Evolutionary conservation across 2,329 filamentous ascomycete genomes (phyloP), one percentile per base, ranked within the genome.

Genomic region (Colletotrichum simmondsii): DNA sequence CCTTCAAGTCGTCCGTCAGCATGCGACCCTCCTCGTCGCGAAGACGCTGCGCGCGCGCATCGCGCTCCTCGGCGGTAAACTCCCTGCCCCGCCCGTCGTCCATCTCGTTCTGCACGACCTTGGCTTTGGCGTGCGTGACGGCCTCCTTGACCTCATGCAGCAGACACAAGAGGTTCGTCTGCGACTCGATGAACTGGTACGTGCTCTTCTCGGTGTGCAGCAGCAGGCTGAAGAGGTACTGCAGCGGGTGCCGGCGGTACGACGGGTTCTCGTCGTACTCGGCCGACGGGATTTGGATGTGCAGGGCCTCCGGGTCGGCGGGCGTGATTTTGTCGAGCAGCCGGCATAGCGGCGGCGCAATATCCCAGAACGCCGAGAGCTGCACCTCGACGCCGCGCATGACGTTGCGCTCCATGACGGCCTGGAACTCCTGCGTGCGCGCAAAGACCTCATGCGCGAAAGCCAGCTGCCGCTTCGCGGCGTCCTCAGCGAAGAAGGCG

Each of bases 291-390:
- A 98, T 95, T 77, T 93, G 90, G 60, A 98, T 89, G 26, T 90
- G 86, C 82, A 97, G 95, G 6, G 82, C 84, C 10, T 83, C 81
- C 12, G 91, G 82, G 56, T 87, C 83, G 1, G 83, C 80, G 0
- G 95, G 95, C 5, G 37, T 7, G 26, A 98, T 92, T 77, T 93
- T 93, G 72, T 97, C 94, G 12, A 97, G 88, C 59, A 98, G 86
- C 19, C 92, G 88, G 30, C 93, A 88, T 0, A 99, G 88, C 4
- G 92, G 91, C 3, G 97, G 97, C 1, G 95, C 96, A 78, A 98
- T 97, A 79, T 99, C 97, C 97, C 97, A 99, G 81, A 98, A 99
- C 0, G 96, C 95, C 11, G 93, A 95, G 2, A 98, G 89, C 83
- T 98, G 97, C 68, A 95, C 90, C 80, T 98, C 95, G 12, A 98